Evolutionary conservation across 192 early-diverging fungal genomes (phyloP), one percentile per base, ranked within the genome.

Genomic region (Entophlyctis luteolus): DNA sequence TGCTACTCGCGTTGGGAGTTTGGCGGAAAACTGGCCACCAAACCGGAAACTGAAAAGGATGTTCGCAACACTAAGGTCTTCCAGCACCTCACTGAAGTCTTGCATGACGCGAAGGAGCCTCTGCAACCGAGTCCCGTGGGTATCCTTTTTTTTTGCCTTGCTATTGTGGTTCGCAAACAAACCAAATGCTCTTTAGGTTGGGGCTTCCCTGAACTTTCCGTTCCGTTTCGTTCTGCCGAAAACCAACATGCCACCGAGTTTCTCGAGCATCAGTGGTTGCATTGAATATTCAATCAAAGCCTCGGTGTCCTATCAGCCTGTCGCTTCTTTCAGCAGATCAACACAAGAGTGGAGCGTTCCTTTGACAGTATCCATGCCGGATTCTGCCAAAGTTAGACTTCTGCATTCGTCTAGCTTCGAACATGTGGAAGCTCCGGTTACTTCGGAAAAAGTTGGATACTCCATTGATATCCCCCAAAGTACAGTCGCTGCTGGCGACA

Each of bases 31-130:
- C 48, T 65, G 22, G 62, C 62, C 0, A 14, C 16, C 6, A 65
- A 65, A 34, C 47, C 48, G n/a, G 62, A 65, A 65, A 18, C 62
- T 12, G 29, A 65, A 12, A 65, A 62, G 18, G 27, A 35, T 22
- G 22, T n/a, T 38, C 14, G 28, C 31, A 31, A 50, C 22, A 50
- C 58, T 12, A 68, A 68, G 38, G 25, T 31, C 8, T 70, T 70
- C 49, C 49, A 48, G 4, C 45, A 53, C 10, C 18, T 53, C 36
- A 12, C 49, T 18, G 48, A 70, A 18, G 27, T 54, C n/a, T 36
- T 70, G 58, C n/a, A 59, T 5, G 68, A 70, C 27, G 48, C 46
- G 22, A 70, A 70, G 59, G 68, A 70, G 25, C 23, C 67, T 3
- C 18, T 70, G 47, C 45, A 2, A 0, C 66, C 66, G 0, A 68